These are phyloP conservation scores for Cucumis melo DNA, from an alignment of 306 rosid genomes.

Conservation along the genomic window DNA sequence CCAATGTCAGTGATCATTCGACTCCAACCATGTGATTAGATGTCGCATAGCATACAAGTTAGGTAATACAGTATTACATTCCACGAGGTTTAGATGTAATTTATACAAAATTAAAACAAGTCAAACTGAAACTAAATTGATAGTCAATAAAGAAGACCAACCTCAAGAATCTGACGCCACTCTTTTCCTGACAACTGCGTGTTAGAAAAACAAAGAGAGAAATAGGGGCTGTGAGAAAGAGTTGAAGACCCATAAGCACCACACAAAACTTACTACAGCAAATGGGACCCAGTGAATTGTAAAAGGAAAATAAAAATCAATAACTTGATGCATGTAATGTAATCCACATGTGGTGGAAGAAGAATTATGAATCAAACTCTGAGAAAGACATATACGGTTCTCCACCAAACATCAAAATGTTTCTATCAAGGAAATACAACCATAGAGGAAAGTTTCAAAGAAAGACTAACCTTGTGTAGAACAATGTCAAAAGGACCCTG, in stretches of 20 bases:
- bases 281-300: not conserved
- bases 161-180: constrained; percentile 92
- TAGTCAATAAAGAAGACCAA: constrained; percentile 20
- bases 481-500: constrained; percentile 90
- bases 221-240: constrained; percentile 8
- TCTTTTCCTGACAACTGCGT: constrained; percentile 78
- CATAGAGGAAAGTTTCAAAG: not conserved
- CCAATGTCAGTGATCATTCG: constrained; percentile 14
- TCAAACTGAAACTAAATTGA: not conserved
- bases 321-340: not conserved
- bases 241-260: not conserved
- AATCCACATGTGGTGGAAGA: not conserved
- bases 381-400: not conserved
- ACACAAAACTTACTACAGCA: not conserved
- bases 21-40: constrained; percentile 8
- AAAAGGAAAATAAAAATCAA: too few relatives aligned
- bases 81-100: not conserved
- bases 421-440: not conserved
- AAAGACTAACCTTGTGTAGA: constrained; percentile 54
- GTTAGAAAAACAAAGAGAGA: constrained; percentile 5
- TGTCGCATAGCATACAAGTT: not conserved
- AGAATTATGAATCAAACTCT: not conserved
- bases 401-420: not conserved
- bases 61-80: not conserved
- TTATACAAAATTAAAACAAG: not conserved